A percentile compares a stretch with the other conserved stretches of the same genome.
Conservation (phyloP, 208 protist genomes). For the Trypanosomatidae sp. region DNA sequence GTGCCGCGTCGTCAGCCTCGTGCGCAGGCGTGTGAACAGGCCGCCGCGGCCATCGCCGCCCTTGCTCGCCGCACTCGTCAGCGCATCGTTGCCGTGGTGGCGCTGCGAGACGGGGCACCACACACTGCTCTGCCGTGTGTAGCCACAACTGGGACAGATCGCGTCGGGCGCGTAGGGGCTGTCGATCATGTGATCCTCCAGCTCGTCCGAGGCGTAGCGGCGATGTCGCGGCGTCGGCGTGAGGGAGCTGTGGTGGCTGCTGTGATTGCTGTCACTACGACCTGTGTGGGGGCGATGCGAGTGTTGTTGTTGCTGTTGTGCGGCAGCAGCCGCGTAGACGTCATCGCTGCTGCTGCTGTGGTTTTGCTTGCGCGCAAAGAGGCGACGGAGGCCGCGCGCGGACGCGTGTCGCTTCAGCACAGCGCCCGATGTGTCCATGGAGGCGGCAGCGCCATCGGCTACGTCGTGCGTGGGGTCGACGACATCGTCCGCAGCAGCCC, state of each 20-base stretch:
- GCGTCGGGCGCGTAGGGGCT: conserved; percentile 14
- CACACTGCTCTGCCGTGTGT: conserved; percentile 22
- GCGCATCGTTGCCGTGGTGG: conserved; percentile 39
- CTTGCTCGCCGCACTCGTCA: no score
- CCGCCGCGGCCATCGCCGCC: no score
- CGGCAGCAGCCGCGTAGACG: not conserved
- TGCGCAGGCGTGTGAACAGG: not conserved
- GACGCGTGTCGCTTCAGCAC: no score
- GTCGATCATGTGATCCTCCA: conserved; percentile 31
- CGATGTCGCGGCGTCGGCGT: not conserved
- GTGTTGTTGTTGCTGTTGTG: not conserved
- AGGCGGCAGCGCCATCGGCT: no score
- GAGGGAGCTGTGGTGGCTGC: not conserved
- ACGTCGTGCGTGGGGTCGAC: no score
- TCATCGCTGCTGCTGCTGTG: not conserved
- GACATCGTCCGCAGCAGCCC: no score
- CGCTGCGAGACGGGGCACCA: conserved; percentile 19
- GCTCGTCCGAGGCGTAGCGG: conserved; percentile 8
- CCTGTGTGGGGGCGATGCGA: not conserved
- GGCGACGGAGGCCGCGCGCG: not conserved
- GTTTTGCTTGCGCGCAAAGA: not conserved
- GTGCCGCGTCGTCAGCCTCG: not conserved
- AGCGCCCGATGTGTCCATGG: no score
- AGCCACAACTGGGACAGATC: conserved; percentile 21
- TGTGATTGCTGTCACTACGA: not conserved